Conservation (phyloP, 305 asterid species). For the Nicotiana rustica region DNA sequence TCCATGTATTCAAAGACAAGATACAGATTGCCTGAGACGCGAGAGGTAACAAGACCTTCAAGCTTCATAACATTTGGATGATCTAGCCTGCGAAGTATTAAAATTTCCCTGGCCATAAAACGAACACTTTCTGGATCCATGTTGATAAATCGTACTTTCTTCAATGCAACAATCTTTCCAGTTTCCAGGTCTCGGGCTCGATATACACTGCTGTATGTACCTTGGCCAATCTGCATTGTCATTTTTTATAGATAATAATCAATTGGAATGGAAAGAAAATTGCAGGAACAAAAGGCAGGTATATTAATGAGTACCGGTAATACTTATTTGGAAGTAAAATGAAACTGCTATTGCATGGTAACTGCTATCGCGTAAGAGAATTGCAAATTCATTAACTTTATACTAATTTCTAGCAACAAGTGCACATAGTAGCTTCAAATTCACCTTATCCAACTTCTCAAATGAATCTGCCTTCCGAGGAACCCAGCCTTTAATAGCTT, state of each 20-base stretch:
- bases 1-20: constrained; percentile 96
- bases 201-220: constrained; percentile 92
- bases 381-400: no score
- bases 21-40: constrained; percentile 81
- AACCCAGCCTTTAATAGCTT: constrained; percentile 92
- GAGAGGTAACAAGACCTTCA: constrained; percentile 87
- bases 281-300: neutral
- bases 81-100: constrained; percentile 82
- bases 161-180: constrained; percentile 76
- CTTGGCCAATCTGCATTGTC: constrained; percentile 81
- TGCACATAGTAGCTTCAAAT: neutral
- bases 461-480: constrained; percentile 85
- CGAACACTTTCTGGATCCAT: constrained; percentile 95
- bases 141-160: constrained; percentile 84
- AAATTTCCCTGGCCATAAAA: constrained; percentile 93
- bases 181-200: constrained; percentile 90
- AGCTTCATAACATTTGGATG: constrained; percentile 91
- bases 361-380: no score
- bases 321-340: neutral
- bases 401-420: no score
- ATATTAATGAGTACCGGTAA: neutral
- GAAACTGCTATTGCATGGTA: neutral
- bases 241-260: constrained; percentile 20
- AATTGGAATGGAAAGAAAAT: neutral
- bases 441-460: constrained; percentile 89